Base-by-base conservation (phyloP, 225 moss, liverwort and hornwort species). In the Polytrichum commune region DNA sequence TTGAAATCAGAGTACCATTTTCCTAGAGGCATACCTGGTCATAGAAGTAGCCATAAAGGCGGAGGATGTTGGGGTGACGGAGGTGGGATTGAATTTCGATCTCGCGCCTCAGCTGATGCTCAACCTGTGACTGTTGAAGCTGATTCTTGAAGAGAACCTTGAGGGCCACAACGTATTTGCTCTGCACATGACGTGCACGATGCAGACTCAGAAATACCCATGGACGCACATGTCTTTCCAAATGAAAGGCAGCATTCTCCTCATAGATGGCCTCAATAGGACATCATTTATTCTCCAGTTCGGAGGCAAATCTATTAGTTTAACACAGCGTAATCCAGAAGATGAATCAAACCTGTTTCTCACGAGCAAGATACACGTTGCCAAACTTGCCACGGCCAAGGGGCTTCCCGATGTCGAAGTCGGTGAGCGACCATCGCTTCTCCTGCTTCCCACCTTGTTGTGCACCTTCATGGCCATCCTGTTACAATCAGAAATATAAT, bases 331-430 rank as follows among this genome's bases (percentile, higher is more conserved):
- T 32, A 1, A 1, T 32, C 32, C 7, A 32, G 6, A 26, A 61
- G 23, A 0, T 4, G 0, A 4, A 18, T 27, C 72, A 74, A 72
- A 95, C 95, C 80, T 86, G 76, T 67, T 90, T 97, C 85, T 97
- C 96, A 53, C 93, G 89, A 0, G 96, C 96, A 64, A 97, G 84
- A 60, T 97, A 97, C 1, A 97, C 96, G 35, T 91, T 97, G 67
- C 96, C 96, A 74, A 97, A 97, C 66, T 97, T 97, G 0, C 96
- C 96, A 32, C 93, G 77, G 8, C 93, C 96, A 68, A 97, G 66
- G 0, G 96, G 96, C 77, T 97, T 93, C 10, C 93, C 92, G 4
- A 97, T 92, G 72, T 97, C 92, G 22, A 97, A 97, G 74, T 97
- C 93, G 0, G 89, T 88, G 55, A 93, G 72, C 6, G 84, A 89